Evolutionary conservation across 2,329 filamentous ascomycete genomes (phyloP), one percentile per base, ranked within the genome.

Genomic region (Hypomyces rosellus): DNA sequence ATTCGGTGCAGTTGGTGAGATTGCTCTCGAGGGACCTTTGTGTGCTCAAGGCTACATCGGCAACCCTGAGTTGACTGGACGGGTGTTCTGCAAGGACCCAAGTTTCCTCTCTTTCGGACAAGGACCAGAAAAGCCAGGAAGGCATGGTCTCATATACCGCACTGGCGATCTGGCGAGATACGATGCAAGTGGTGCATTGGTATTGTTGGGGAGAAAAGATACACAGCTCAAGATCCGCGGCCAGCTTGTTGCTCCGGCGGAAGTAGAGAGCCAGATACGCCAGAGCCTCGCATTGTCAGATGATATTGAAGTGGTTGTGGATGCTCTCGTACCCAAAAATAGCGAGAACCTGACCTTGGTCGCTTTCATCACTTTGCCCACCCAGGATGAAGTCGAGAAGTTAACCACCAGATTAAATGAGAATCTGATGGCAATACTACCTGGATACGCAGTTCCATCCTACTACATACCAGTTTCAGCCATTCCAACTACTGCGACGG

Each of bases 121-220:
- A 20, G 39, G 30, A 8, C 5, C 22, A 14, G 46, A 33, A 4
- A 22, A 43, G n/a, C 15, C 25, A 12, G 46, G 38, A 30, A 30
- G 25, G 8, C 25, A 30, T 30, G 25, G 25, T 30, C 47, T 40
- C 34, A 44, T 49, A 12, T 50, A 50, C 39, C 43, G 48, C 30
- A 41, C 48, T 34, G 48, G 48, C 15, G 48, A 50, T 36, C n/a
- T 50, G 34, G 48, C 48, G n/a, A 40, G 25, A 36, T 50, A 50
- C 40, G 43, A 50, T 41, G 40, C 20, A 13, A 41, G 46, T 14
- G 48, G 48, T 15, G 34, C 40, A 4, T 22, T 50, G 11, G 34
- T 46, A n/a, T 50, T 46, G 30, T 11, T 50, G 12, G 48, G 43
- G 12, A 50, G 48, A 18, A 46, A 41, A 13, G 48, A 50, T 36